Evolutionary conservation across 2,329 filamentous ascomycete species (phyloP), one percentile per base, ranked within the genome.

Genomic region (Trichophaea hybrida): DNA sequence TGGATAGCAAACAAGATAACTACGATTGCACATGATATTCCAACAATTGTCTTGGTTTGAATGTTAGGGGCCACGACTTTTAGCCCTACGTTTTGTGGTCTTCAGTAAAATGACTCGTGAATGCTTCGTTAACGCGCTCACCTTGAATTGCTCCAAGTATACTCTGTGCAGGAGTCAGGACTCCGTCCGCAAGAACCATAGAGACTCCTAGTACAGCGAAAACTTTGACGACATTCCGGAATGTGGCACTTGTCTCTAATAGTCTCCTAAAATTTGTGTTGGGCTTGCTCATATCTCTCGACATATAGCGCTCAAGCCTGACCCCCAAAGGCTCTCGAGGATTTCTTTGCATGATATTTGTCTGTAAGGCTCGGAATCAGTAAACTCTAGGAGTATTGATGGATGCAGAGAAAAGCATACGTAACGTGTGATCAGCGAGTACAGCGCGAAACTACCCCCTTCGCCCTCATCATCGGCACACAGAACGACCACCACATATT

Each of bases 381-480:
- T n/a, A 6, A 35, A 17, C 48, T 17, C 12, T 7, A 1, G 32
- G 24, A 6, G 6, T 15, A 2, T 46, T 12, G 40, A 46, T 13
- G 50, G 32, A 15, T n/a, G 7, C 5, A 1, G 67, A 73, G 68
- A 68, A 77, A 77, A 1, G 5, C 40, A n/a, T 46, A 46, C 40
- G 70, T 79, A 82, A 65, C 80, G 74, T 4, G 81, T 78, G 1
- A 86, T 75, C 12, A 86, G 71, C 2, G 80, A 81, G 70, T 85
- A 85, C 32, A 82, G 77, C 34, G 79, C 80, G 70, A 86, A 86
- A 0, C 82, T 85, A 34, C 83, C 83, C 33, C 83, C 83, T 68
- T 86, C 82, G 49, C 83, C 83, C 68, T 86, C 82, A 62, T 86
- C 82, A 69, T 86, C 83, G 56, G 83, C 83, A 37, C 73, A 74